A percentile compares a stretch with the other conserved stretches of the same genome.
These are phyloP conservation scores for Russula sp. DNA, from an alignment of 768 basidiomycete species.

Conservation along the genomic window DNA sequence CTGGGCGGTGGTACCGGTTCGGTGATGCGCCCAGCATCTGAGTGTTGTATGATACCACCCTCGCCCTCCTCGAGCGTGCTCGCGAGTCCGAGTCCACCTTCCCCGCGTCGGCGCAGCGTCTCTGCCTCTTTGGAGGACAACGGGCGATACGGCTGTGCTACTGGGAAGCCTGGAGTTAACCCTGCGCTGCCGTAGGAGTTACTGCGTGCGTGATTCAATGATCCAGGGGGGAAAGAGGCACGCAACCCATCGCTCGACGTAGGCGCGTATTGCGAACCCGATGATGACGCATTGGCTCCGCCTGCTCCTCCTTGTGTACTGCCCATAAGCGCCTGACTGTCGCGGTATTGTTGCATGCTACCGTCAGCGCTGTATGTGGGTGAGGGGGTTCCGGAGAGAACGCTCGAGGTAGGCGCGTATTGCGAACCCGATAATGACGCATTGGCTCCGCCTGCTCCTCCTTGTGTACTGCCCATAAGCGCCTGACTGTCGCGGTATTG, in stretches of 20 bases:
- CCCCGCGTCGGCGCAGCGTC: constrained; percentile 30
- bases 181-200: constrained; percentile 1
- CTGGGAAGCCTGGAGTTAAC: not conserved
- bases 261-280: constrained; percentile 29
- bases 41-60: constrained; percentile 34
- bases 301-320: constrained; percentile 19
- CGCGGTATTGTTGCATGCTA: constrained; percentile 35
- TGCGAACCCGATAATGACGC: constrained; percentile 30
- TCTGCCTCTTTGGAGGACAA: constrained; percentile 36
- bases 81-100: constrained; percentile 31
- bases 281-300: constrained; percentile 27
- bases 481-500: constrained; percentile 32
- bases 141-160: constrained; percentile 26
- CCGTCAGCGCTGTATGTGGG: constrained; percentile 7
- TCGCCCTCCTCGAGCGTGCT: constrained; percentile 28
- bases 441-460: constrained; percentile 27
- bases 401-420: constrained; percentile 27
- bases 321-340: constrained; percentile 31
- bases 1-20: constrained; percentile 8
- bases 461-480: constrained; percentile 27
- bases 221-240: not conserved
- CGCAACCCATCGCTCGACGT: constrained; percentile 17
- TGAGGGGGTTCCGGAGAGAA: too few relatives aligned
- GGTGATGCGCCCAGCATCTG: constrained; percentile 33
- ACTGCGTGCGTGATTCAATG: not conserved